Conservation (phyloP, 768 basidiomycete genomes). For the Aureoboletus auriporus region DNA sequence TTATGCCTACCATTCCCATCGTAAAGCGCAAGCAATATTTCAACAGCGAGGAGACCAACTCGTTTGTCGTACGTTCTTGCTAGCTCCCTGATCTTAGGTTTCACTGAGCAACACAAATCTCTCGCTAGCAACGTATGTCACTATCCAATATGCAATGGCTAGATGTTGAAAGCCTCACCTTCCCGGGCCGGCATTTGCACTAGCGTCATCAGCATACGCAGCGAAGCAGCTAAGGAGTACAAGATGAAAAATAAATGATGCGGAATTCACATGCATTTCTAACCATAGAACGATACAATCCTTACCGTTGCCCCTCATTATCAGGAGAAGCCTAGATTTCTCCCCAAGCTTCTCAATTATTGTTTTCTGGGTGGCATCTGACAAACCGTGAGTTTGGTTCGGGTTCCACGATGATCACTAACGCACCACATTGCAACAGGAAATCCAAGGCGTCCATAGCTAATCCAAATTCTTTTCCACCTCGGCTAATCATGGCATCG, state of each 20-base stretch:
- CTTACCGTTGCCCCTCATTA: constrained; percentile 11
- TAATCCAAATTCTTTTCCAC: constrained; percentile 4
- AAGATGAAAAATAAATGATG: not conserved
- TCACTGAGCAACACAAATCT: too few relatives aligned
- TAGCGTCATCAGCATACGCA: not conserved
- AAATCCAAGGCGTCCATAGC: constrained; percentile 17
- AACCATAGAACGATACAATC: too few relatives aligned
- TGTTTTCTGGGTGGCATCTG: constrained; percentile 6
- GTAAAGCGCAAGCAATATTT: too few relatives aligned
- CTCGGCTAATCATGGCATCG: constrained; percentile 2
- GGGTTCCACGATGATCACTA: not conserved
- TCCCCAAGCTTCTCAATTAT: constrained; percentile 4
- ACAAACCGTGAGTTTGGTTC: not conserved
- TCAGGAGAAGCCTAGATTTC: constrained; percentile 4
- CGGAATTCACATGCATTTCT: not conserved
- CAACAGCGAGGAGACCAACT: too few relatives aligned
- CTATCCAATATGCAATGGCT: too few relatives aligned
- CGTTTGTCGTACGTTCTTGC: constrained; percentile 1
- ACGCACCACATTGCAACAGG: constrained; percentile 12
- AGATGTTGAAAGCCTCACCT: too few relatives aligned
- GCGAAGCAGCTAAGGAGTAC: too few relatives aligned
- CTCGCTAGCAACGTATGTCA: too few relatives aligned
- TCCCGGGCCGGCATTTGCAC: not conserved
- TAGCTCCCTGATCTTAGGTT: not conserved
- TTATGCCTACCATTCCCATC: too few relatives aligned